phyloP scores from a whole-genome alignment of 805 yeast species.

The Suhomyces vadensis region DNA sequence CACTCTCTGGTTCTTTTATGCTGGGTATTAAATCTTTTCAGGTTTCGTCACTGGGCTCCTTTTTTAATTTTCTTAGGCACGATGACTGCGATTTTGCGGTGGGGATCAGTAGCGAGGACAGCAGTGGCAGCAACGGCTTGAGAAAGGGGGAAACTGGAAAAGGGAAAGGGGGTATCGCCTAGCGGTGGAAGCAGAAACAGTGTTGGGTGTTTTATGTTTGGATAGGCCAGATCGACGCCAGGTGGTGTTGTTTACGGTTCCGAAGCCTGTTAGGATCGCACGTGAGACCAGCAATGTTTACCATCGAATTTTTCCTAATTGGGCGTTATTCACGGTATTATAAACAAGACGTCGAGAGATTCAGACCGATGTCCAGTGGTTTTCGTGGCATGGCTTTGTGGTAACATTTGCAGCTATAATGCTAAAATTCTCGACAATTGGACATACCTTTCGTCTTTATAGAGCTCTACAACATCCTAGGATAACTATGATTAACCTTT shows the following conservation, averaged over 20 bases:
- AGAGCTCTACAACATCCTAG: too few species aligned
- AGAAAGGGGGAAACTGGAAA: background rate
- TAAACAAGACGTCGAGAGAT: background rate
- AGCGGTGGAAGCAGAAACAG: background rate
- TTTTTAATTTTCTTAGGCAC: conserved; percentile 1
- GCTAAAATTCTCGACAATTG: too few species aligned
- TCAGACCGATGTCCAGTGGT: too few species aligned
- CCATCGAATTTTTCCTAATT: conserved; percentile 12
- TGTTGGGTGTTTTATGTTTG: too few species aligned
- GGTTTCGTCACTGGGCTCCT: conserved; percentile 2
- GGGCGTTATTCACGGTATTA: conserved; percentile 5
- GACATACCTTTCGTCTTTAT: too few species aligned
- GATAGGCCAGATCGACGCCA: too few species aligned
- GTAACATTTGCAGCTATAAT: too few species aligned
- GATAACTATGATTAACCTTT: too few species aligned
- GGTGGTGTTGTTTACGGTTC: background rate
- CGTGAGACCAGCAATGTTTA: conserved; percentile 4
- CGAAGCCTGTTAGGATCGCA: background rate
- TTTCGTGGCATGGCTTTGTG: too few species aligned
- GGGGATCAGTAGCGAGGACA: background rate
- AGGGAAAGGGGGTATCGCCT: background rate
- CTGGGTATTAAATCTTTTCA: background rate
- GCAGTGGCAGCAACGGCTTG: background rate
- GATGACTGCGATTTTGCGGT: conserved; percentile 3
- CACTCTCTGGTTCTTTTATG: background rate